These are phyloP conservation scores for Candida hungchunana DNA, from an alignment of 805 yeast genomes.

Conservation along the genomic window DNA sequence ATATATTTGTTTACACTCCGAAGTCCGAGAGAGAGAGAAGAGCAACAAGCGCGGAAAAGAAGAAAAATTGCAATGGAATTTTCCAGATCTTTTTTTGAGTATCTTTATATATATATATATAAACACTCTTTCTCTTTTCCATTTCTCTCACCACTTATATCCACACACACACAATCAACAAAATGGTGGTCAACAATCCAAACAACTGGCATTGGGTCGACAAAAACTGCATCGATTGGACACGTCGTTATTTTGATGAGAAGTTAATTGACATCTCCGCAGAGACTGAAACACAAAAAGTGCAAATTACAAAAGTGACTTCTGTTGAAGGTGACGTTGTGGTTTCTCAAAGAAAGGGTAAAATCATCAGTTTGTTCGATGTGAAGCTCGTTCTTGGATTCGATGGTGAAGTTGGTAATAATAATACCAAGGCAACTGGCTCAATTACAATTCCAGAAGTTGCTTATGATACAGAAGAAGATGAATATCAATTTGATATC, in stretches of 20 bases:
- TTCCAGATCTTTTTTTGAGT: neutral
- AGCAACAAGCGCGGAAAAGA: neutral
- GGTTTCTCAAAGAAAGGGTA: conserved; percentile 95
- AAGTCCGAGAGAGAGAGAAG: too few species aligned
- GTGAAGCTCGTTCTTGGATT: conserved; percentile 61
- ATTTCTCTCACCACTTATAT: too few species aligned
- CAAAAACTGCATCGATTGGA: conserved; percentile 93
- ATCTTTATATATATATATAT: too few species aligned
- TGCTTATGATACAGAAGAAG: conserved; percentile 84
- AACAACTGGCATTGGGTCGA: conserved; percentile 99
- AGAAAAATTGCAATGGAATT: neutral
- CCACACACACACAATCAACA: neutral
- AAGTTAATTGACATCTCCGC: conserved; percentile 47
- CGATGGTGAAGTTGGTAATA: conserved; percentile 41
- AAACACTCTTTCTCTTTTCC: too few species aligned
- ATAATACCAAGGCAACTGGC: conserved; percentile 59
- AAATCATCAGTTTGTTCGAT: conserved; percentile 88
- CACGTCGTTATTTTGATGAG: conserved; percentile 67
- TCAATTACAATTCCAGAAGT: conserved; percentile 83
- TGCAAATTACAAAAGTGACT: conserved; percentile 34
- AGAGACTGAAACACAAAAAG: conserved; percentile 25
- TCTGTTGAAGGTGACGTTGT: conserved; percentile 91
- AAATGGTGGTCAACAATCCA: conserved; percentile 93
- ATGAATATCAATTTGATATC: conserved; percentile 82
- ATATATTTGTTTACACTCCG: too few species aligned